A percentile compares a stretch with the other conserved stretches of the same genome.
phyloP scores from a whole-genome alignment of 129 eudicot genomes.

The Glebionis coronaria region DNA sequence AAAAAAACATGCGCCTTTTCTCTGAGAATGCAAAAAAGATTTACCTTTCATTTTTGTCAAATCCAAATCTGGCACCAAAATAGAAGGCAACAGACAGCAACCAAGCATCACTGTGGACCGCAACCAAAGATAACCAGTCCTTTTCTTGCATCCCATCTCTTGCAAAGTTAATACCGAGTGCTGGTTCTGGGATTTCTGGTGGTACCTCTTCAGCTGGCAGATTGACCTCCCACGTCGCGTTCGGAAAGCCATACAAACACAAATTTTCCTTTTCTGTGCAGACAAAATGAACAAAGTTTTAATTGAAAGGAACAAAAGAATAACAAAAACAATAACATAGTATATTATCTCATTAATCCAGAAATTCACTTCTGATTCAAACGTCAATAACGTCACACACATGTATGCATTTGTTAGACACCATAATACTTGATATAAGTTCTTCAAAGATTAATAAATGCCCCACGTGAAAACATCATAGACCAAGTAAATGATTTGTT shows the following conservation, averaged over 20 bases:
- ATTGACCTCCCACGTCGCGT: constrained; percentile 91
- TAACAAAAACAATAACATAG: neutral
- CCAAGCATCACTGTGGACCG: constrained; percentile 94
- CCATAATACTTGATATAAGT: neutral
- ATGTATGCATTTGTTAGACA: constrained; percentile 3
- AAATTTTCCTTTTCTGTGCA: constrained; percentile 71
- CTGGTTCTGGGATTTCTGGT: constrained; percentile 94
- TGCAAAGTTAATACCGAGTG: constrained; percentile 79
- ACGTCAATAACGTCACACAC: neutral
- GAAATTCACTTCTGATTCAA: no score
- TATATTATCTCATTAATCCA: no score
- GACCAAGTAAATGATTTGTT: neutral
- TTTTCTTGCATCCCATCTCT: constrained; percentile 91
- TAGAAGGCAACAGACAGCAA: constrained; percentile 79
- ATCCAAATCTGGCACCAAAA: constrained; percentile 88
- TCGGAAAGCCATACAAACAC: constrained; percentile 82
- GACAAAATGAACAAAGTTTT: constrained; percentile 11
- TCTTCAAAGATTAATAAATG: constrained; percentile 4
- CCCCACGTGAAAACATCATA: neutral
- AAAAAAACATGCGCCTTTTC: neutral
- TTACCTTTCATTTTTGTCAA: constrained; percentile 80
- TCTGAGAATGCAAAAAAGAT: neutral
- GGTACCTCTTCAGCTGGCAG: constrained; percentile 90
- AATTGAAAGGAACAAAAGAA: constrained; percentile 5
- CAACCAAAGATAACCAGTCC: constrained; percentile 82